phyloP scores from a whole-genome alignment of 139 green algal species.

The Chlamydomonas schloesseri region DNA sequence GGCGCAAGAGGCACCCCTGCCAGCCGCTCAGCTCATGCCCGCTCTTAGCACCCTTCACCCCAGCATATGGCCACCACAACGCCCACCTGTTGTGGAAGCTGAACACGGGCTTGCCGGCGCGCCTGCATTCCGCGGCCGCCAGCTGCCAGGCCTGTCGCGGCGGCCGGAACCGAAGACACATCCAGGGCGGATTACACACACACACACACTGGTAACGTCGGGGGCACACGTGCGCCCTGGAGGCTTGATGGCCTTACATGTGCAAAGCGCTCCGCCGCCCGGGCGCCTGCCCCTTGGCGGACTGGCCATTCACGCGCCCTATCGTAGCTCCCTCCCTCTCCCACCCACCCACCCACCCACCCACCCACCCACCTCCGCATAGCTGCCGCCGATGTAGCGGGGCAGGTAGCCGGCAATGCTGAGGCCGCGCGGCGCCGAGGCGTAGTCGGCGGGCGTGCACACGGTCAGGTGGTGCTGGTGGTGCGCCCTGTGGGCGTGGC shows the following conservation, averaged over 20 bases:
- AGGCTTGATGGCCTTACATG: too few species aligned
- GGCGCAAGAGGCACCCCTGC: too few species aligned
- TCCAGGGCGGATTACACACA: too few species aligned
- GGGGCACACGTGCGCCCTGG: too few species aligned
- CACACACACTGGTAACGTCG: too few species aligned
- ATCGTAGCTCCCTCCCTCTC: background rate
- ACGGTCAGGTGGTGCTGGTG: background rate
- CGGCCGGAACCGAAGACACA: too few species aligned
- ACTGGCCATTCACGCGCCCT: background rate
- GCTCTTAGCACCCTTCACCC: too few species aligned
- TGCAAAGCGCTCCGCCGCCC: too few species aligned
- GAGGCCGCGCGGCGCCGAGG: background rate
- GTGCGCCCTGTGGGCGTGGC: background rate
- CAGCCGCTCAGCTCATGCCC: too few species aligned
- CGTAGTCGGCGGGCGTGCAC: background rate
- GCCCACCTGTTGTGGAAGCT: background rate
- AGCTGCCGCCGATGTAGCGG: background rate
- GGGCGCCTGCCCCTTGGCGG: too few species aligned
- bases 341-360: background rate
- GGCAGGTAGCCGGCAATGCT: background rate
- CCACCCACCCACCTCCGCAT: background rate
- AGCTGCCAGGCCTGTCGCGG: conserved; percentile 1
- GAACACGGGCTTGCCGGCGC: background rate
- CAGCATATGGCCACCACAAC: too few species aligned
- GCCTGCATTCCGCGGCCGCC: background rate